phyloP scores from a whole-genome alignment of 2,329 filamentous ascomycete genomes.

The Cercospora sesami region DNA sequence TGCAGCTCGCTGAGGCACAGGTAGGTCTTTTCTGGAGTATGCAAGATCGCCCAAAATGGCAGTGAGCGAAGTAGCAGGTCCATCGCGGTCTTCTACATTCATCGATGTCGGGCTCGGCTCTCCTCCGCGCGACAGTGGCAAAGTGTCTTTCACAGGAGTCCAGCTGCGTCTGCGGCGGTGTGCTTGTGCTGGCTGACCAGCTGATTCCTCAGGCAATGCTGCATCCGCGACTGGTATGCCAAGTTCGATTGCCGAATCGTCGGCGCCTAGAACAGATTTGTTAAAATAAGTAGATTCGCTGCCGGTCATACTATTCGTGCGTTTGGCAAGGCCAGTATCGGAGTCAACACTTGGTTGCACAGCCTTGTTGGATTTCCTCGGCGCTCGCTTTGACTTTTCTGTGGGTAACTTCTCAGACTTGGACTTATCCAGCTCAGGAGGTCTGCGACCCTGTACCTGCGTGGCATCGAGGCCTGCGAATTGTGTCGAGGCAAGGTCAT shows the following conservation, averaged over 20 bases:
- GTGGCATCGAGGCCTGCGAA: conserved; percentile 16
- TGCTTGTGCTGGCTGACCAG: background rate
- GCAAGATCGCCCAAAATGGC: conserved; percentile 21
- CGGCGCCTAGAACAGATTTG: background rate
- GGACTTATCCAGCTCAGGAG: background rate
- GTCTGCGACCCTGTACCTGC: conserved; percentile 6
- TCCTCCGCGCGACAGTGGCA: background rate
- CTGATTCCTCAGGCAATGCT: background rate
- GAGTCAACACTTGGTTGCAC: background rate
- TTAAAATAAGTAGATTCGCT: conserved; percentile 1
- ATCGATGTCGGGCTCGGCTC: background rate
- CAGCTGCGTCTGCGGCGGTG: conserved; percentile 26
- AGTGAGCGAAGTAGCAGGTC: conserved; percentile 15
- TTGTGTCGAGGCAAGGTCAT: conserved; percentile 28
- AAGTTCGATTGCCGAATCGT: conserved; percentile 7
- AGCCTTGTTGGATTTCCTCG: background rate
- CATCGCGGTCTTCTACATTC: conserved; percentile 4
- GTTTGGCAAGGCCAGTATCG: background rate
- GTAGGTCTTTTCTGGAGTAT: conserved; percentile 12
- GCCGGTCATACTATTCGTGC: background rate
- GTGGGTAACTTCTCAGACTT: background rate
- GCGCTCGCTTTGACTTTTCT: conserved; percentile 1
- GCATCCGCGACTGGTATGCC: background rate
- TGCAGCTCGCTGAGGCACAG: background rate
- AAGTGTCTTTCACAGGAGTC: conserved; percentile 25